Base-by-base conservation (phyloP, 306 rosid genomes). In the Rosa lucieae region DNA sequence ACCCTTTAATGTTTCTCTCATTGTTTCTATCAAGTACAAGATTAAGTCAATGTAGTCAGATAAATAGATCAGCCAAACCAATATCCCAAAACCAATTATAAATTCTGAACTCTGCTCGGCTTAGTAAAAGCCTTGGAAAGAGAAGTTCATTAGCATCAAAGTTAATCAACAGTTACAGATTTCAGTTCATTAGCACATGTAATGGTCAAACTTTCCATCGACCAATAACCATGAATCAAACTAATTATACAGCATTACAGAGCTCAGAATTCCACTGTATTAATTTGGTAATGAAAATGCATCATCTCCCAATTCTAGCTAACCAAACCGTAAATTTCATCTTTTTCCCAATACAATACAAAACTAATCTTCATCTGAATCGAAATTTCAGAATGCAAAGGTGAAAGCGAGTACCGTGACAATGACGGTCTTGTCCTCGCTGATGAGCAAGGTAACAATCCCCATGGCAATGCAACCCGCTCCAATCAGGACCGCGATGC, bases 401-500 rank as follows among this genome's bases (percentile, higher is more conserved):
- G 1, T 0, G 8, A 75, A 17, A 53, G 5, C 44, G 66, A 61
- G 23, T 29, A 95, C 99, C 26, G 96, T 93, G 80, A 95, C 97
- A 65, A 86, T 14, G 70, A 95, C 78, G 78, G 96, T 29, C 29
- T 29, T 1, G 29, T 29, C 29, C 29, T 29, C 29, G 29, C 76
- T 93, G 99, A 84, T 95, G 99, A 72, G 99, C 26, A 26, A 26
- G 29, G 85, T 88, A 26, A 26, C 29, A 91, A 72, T 93, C 81
- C 18, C 79, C 94, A 70, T 90, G 81, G 81, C 91, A 93, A 79
- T 95, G 98, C 89, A 95, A 67, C 18, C 99, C 99, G 82, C 99
- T 95, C 99, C 98, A 95, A 62, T 95, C 98, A 77, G 99, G 99
- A 63, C 98, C 99, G 85, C 98, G 85, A 77, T 95, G 99, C 65